These are phyloP conservation scores for Talaromyces ruber DNA, from an alignment of 495 filamentous ascomycete species.

Conservation along the genomic window DNA sequence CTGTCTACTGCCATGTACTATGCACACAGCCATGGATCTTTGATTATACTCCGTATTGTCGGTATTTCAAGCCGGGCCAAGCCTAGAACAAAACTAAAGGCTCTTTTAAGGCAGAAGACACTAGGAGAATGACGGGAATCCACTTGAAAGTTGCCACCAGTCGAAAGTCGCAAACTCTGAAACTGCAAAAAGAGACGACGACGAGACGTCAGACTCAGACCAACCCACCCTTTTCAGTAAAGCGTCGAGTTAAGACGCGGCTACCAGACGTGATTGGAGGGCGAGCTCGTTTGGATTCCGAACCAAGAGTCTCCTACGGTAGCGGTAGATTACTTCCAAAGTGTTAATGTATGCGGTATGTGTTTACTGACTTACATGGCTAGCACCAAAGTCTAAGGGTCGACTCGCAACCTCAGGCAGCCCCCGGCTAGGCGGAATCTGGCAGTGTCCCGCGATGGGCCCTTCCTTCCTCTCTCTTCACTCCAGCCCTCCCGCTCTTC, in stretches of 20 bases:
- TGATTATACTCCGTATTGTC: background rate
- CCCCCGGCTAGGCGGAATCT: background rate
- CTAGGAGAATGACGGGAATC: background rate
- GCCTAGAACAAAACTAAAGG: background rate
- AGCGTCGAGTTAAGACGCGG: background rate
- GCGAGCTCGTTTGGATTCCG: background rate
- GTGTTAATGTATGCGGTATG: no score
- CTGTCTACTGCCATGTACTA: background rate
- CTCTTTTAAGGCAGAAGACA: background rate
- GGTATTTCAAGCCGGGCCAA: background rate
- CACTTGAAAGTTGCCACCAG: background rate
- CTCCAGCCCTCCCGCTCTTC: background rate
- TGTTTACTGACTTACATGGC: background rate
- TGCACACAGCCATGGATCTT: background rate
- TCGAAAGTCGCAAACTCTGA: background rate
- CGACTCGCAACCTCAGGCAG: background rate
- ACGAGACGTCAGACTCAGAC: background rate
- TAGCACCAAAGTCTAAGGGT: background rate
- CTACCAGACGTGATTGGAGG: background rate
- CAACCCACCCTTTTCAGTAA: background rate
- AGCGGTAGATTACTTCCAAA: background rate
- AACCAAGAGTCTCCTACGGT: background rate
- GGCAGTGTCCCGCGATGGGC: background rate
- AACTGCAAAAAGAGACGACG: background rate
- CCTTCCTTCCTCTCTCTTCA: background rate